phyloP scores from a whole-genome alignment of 164 flowering plant genomes.

The Berberis vulgaris region DNA sequence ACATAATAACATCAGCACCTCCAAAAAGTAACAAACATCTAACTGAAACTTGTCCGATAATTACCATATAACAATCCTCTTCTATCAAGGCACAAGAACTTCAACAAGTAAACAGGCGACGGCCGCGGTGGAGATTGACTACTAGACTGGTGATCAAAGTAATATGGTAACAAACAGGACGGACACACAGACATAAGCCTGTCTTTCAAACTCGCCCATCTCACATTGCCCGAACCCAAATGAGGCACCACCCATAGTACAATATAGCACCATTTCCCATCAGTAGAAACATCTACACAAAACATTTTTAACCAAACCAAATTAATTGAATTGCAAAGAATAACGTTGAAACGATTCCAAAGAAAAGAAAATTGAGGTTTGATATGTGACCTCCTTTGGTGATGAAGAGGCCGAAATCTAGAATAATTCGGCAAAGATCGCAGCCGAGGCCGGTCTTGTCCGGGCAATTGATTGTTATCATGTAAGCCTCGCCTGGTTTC shows the following conservation, averaged over 20 bases:
- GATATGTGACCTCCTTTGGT: conserved; percentile 39
- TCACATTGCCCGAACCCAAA: conserved; percentile 30
- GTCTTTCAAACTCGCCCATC: conserved; percentile 35
- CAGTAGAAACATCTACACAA: conserved; percentile 62
- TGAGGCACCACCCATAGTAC: conserved; percentile 54
- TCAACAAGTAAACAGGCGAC: conserved; percentile 48
- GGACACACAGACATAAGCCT: conserved; percentile 52
- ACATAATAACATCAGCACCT: background rate
- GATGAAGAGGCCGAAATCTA: conserved; percentile 51
- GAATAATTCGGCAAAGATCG: conserved; percentile 49
- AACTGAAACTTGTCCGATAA: background rate
- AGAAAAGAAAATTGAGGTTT: background rate
- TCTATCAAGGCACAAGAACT: conserved; percentile 42
- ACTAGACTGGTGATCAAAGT: conserved; percentile 8
- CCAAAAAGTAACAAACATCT: background rate
- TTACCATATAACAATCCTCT: conserved; percentile 64
- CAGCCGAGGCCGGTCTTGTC: conserved; percentile 71
- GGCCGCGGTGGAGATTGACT: conserved; percentile 15
- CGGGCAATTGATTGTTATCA: conserved; percentile 65
- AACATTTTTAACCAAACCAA: background rate
- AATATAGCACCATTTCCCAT: conserved; percentile 80
- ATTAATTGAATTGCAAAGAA: background rate
- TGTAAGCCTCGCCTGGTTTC: conserved; percentile 28
- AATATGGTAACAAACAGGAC: conserved; percentile 16
- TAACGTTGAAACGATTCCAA: background rate